Percentiles rank a stretch among this genome's conserved stretches.
Conservation (phyloP, 257 asterid genomes). For the Gentiana dahurica region DNA sequence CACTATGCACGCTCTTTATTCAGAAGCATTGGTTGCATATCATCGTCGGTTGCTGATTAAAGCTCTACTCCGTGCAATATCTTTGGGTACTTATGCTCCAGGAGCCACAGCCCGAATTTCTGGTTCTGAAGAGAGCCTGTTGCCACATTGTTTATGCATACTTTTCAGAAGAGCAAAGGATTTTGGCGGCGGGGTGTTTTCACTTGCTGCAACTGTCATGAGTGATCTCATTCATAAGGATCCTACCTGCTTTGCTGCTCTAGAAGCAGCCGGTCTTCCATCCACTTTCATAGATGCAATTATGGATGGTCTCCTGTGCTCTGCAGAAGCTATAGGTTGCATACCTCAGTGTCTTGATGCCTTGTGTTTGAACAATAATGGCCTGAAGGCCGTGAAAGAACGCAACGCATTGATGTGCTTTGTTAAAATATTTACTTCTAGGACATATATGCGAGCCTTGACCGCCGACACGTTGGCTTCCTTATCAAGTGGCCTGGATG, state of each 20-base stretch:
- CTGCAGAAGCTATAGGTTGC: constrained; percentile 90
- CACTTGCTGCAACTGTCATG: constrained; percentile 98
- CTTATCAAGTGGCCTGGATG: constrained; percentile 91
- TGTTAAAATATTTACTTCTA: constrained; percentile 80
- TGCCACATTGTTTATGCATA: constrained; percentile 83
- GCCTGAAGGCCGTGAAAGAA: constrained; percentile 94
- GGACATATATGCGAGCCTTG: constrained; percentile 72
- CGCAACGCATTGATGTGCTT: constrained; percentile 83
- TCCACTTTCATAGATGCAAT: constrained; percentile 86
- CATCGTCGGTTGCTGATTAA: constrained; percentile 91
- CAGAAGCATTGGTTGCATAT: constrained; percentile 87
- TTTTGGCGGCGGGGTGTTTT: constrained; percentile 98
- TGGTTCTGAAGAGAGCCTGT: constrained; percentile 88
- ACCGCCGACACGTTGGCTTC: constrained; percentile 79
- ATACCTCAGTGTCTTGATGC: constrained; percentile 98
- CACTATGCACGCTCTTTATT: constrained; percentile 59
- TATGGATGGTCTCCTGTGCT: constrained; percentile 88
- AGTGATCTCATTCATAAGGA: constrained; percentile 98
- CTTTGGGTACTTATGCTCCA: constrained; percentile 95
- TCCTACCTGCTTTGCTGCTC: constrained; percentile 84
- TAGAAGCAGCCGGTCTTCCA: constrained; percentile 95
- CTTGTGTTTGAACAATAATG: constrained; percentile 84
- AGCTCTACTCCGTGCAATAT: constrained; percentile 89
- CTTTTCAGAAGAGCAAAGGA: constrained; percentile 87
- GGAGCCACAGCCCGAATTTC: constrained; percentile 81